Conservation (phyloP, 306 rosid species). For the Cicer arietinum region DNA sequence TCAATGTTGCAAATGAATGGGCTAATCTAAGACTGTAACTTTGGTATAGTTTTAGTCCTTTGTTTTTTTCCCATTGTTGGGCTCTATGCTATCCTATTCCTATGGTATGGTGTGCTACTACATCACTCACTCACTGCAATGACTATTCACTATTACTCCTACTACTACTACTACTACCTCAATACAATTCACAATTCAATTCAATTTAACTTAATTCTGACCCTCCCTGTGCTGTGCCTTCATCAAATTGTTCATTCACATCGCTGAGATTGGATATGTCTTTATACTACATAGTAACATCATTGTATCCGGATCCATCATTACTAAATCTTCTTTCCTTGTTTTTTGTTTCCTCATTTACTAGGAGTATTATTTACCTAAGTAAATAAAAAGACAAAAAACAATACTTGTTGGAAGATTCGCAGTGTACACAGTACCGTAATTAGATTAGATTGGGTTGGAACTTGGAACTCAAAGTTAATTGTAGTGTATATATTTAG, state of each 20-base stretch:
- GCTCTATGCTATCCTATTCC: slow-evolving; percentile 40
- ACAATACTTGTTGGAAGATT: not conserved
- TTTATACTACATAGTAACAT: not conserved
- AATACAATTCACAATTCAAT: too few species aligned
- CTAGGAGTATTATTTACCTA: not conserved
- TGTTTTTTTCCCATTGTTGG: slow-evolving; percentile 39
- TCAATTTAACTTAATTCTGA: not conserved
- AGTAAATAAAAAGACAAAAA: not conserved
- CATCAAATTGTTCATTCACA: slow-evolving; percentile 40
- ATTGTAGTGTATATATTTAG: not conserved
- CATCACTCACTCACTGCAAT: not conserved
- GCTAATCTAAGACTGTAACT: slow-evolving; percentile 45
- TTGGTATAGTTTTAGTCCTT: not conserved
- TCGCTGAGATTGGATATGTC: slow-evolving; percentile 17
- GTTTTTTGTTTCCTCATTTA: not conserved
- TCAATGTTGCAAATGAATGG: slow-evolving; percentile 52
- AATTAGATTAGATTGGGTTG: not conserved
- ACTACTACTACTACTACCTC: not conserved
- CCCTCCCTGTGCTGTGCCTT: not conserved
- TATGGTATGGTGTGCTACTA: not conserved
- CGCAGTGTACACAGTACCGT: not conserved
- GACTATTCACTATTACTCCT: slow-evolving; percentile 1
- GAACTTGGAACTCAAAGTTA: slow-evolving; percentile 11
- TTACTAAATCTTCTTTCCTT: not conserved
- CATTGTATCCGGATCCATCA: slow-evolving; percentile 32